Conservation (phyloP, 2,329 filamentous ascomycete species). For the Emmonsiellopsis sp. region DNA sequence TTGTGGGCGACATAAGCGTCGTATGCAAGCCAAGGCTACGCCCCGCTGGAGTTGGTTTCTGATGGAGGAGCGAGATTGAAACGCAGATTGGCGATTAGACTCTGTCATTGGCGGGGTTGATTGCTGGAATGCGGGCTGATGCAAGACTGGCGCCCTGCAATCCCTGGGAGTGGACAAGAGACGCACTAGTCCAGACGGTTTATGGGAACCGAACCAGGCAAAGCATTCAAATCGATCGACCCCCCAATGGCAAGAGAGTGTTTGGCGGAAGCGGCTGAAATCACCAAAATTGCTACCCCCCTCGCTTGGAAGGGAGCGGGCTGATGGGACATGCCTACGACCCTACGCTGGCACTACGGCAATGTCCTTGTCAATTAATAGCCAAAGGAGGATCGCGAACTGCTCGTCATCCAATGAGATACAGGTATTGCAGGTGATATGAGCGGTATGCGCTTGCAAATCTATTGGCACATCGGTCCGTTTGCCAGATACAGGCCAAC, state of each 20-base stretch:
- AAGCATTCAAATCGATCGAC: not conserved
- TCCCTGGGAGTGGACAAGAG: not conserved
- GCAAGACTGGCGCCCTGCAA: not conserved
- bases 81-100: not conserved
- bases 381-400: too few species aligned
- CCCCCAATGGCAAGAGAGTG: not conserved
- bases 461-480: too few species aligned
- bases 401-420: too few species aligned
- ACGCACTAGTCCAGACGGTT: not conserved
- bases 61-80: not conserved
- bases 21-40: slow-evolving; percentile 3
- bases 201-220: not conserved
- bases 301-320: too few species aligned
- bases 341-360: too few species aligned
- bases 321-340: too few species aligned
- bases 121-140: not conserved
- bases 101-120: not conserved
- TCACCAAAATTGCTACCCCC: too few species aligned
- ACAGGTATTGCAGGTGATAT: too few species aligned
- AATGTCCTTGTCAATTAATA: too few species aligned
- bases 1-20: not conserved
- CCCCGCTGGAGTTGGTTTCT: not conserved
- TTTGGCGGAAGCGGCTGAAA: too few species aligned
- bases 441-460: too few species aligned
- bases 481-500: too few species aligned